Conservation (phyloP, 1,284 basidiomycete genomes). For the Calocybe gambosa region DNA sequence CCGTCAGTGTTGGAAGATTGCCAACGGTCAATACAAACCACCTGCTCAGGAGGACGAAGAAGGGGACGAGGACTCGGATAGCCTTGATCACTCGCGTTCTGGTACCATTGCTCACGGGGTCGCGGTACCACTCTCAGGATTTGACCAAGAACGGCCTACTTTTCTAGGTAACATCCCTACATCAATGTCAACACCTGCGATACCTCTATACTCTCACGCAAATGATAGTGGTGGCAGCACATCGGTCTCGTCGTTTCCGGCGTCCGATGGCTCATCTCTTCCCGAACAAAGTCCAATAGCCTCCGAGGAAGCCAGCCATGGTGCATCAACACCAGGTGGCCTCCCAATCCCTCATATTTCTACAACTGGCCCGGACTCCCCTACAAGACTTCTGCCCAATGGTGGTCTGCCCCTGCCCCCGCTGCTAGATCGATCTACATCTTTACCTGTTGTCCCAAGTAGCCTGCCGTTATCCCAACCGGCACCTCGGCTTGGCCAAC, state of each 20-base stretch:
- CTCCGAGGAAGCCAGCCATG: conserved; percentile 1
- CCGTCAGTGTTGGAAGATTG: conserved; percentile 87
- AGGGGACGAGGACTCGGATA: conserved; percentile 31
- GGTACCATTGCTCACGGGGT: neutral
- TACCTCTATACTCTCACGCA: conserved; percentile 22
- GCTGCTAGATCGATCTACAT: conserved; percentile 9
- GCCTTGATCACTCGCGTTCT: conserved; percentile 17
- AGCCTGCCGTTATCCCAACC: conserved; percentile 10
- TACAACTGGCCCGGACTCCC: conserved; percentile 41
- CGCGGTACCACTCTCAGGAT: conserved; percentile 3
- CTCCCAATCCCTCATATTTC: conserved; percentile 42
- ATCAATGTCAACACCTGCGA: conserved; percentile 27
- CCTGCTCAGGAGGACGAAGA: conserved; percentile 25
- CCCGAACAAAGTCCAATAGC: conserved; percentile 7
- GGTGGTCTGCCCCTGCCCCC: neutral
- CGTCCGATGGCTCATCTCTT: conserved; percentile 9
- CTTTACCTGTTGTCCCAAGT: conserved; percentile 1
- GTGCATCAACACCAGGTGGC: conserved; percentile 5
- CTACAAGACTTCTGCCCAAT: conserved; percentile 15
- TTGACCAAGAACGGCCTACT: conserved; percentile 13
- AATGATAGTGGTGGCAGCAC: conserved; percentile 19
- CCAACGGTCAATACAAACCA: conserved; percentile 49
- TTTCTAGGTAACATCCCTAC: conserved; percentile 21
- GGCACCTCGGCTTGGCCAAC: conserved; percentile 16
- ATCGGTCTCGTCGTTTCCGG: conserved; percentile 25